Percentiles rank a stretch among this genome's conserved stretches.
Evolutionary conservation across 2,329 filamentous ascomycete genomes (phyloP).

Genomic region (Dothideomycetidae sp.): DNA sequence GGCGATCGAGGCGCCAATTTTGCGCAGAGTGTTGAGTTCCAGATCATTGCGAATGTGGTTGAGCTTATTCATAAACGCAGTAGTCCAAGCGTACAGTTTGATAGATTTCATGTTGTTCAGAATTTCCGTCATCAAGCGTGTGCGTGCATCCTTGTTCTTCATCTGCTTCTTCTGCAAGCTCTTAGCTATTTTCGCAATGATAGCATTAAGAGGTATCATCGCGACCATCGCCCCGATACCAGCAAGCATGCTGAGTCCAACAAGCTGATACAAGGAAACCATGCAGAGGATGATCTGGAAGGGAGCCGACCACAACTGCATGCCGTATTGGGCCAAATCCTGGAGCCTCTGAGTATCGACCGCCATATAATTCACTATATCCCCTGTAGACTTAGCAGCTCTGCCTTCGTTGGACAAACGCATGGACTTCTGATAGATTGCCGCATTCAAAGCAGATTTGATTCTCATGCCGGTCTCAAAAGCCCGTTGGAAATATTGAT

Average conservation of each 20-base stretch:
- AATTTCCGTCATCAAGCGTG: conserved; percentile 89
- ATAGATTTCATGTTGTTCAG: conserved; percentile 99
- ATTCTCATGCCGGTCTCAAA: conserved; percentile 96
- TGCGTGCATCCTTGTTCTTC: conserved; percentile 96
- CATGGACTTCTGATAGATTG: conserved; percentile 86
- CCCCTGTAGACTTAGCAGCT: conserved; percentile 76
- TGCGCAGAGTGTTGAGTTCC: conserved; percentile 86
- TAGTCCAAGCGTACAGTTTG: conserved; percentile 96
- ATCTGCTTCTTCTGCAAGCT: conserved; percentile 89
- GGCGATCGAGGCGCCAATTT: conserved; percentile 87
- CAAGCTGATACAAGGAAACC: conserved; percentile 86
- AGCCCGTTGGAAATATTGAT: conserved; percentile 93
- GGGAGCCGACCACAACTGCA: conserved; percentile 90
- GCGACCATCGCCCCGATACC: conserved; percentile 89
- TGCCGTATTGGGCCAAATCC: conserved; percentile 87
- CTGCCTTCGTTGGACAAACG: conserved; percentile 86
- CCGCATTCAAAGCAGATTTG: conserved; percentile 75
- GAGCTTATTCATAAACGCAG: conserved; percentile 93
- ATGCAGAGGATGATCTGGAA: conserved; percentile 96
- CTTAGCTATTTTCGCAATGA: conserved; percentile 88
- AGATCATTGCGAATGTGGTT: conserved; percentile 92
- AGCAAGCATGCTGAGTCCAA: conserved; percentile 89
- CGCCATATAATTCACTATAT: conserved; percentile 99
- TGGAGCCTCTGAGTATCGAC: conserved; percentile 92
- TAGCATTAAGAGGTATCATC: conserved; percentile 92